A percentile compares a stretch with the other conserved stretches of the same genome.
Evolutionary conservation across 495 filamentous ascomycete species (phyloP).

Genomic region (Penicillium manginii): DNA sequence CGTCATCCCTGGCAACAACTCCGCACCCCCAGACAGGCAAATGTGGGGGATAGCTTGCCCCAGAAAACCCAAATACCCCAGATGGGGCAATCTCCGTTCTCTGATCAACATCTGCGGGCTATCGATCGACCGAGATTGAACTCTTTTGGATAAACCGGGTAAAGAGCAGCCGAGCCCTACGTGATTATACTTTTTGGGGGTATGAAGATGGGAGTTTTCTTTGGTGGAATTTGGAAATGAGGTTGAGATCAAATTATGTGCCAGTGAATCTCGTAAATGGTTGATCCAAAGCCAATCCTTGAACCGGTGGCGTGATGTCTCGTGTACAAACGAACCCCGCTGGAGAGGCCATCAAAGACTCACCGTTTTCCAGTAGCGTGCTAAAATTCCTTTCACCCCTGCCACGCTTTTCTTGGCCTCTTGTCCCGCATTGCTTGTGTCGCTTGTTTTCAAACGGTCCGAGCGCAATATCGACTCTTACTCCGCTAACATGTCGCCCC

Average conservation of each 20-base stretch:
- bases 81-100: conserved; percentile 5
- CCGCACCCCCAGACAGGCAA: neutral
- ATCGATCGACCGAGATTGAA: conserved; percentile 6
- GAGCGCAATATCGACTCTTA: neutral
- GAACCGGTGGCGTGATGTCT: conserved; percentile 3
- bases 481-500: conserved; percentile 6
- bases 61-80: conserved; percentile 1
- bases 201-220: neutral
- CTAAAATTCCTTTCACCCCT: neutral
- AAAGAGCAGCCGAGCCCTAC: neutral
- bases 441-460: conserved; percentile 1
- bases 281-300: neutral
- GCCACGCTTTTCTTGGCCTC: conserved; percentile 8
- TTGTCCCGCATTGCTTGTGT: conserved; percentile 15
- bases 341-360: neutral
- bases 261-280: too few relatives aligned
- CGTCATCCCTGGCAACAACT: neutral
- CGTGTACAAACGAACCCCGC: conserved; percentile 8
- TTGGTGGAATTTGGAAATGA: neutral
- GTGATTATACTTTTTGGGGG: neutral
- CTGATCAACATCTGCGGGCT: neutral
- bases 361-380: neutral
- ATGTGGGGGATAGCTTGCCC: neutral
- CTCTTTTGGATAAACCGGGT: neutral
- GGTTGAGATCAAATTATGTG: neutral